These are phyloP conservation scores for Epichloe hybrida DNA, from an alignment of 2,329 filamentous ascomycete genomes.

Conservation along the genomic window DNA sequence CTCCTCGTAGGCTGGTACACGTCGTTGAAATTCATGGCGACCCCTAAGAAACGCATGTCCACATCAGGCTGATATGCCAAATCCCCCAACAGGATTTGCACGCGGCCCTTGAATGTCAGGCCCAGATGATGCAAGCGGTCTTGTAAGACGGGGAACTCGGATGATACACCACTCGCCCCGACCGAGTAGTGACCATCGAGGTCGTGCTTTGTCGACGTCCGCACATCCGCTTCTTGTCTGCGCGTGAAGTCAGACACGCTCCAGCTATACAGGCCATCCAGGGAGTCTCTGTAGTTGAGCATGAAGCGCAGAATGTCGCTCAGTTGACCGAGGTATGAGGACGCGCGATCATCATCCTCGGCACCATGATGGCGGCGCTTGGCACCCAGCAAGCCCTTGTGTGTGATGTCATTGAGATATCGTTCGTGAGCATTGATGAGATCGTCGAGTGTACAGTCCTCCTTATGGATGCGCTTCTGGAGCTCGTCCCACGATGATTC, in stretches of 20 bases:
- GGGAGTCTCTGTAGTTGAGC: slow-evolving; percentile 83
- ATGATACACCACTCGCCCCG: slow-evolving; percentile 41
- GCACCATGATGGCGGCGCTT: slow-evolving; percentile 31
- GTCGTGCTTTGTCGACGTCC: slow-evolving; percentile 44
- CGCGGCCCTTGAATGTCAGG: slow-evolving; percentile 59
- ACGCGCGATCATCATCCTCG: slow-evolving; percentile 52
- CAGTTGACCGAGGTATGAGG: slow-evolving; percentile 81
- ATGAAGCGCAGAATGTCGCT: slow-evolving; percentile 88
- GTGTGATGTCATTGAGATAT: slow-evolving; percentile 87
- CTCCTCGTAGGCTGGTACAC: slow-evolving; percentile 70
- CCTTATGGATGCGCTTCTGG: slow-evolving; percentile 67
- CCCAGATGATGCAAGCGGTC: slow-evolving; percentile 60
- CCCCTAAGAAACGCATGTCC: slow-evolving; percentile 88
- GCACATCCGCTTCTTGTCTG: slow-evolving; percentile 72
- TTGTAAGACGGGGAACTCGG: slow-evolving; percentile 60
- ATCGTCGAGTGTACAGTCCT: slow-evolving; percentile 86
- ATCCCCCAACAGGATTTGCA: slow-evolving; percentile 77
- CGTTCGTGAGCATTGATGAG: slow-evolving; percentile 81
- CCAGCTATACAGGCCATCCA: slow-evolving; percentile 90
- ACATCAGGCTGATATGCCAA: slow-evolving; percentile 85
- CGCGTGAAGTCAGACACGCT: slow-evolving; percentile 87
- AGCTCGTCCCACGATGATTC: slow-evolving; percentile 91
- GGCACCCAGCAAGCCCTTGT: slow-evolving; percentile 84
- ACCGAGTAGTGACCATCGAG: slow-evolving; percentile 13
- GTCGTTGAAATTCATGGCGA: slow-evolving; percentile 99